Base-by-base conservation (phyloP, 2,329 filamentous ascomycete species). In the Sclerotiophoma versabilis region DNA sequence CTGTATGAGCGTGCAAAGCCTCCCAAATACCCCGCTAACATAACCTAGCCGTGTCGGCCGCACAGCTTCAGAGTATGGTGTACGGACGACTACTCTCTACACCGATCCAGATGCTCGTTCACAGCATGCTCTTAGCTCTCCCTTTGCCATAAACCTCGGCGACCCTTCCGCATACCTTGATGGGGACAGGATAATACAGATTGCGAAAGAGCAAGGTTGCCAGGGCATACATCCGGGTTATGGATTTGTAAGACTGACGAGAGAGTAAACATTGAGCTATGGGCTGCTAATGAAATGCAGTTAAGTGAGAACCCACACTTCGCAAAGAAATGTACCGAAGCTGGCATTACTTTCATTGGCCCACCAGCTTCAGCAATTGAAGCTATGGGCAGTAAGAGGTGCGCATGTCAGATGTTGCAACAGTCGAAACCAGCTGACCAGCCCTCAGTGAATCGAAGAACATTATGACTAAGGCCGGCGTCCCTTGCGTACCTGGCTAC, bases 401-500 rank as follows among this genome's bases (percentile, higher is more conserved):
- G 70, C n/a, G 68, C 30, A 29, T 20, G 11, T 9, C n/a, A 23
- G 6, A 19, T 10, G 11, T 10, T 11, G n/a, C n/a, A 30, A 8
- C 15, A 10, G 22, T 23, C n/a, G 11, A 8, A 37, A 2, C 15
- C 34, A 23, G 34, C 59, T 67, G 30, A 67, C 53, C 52, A 20
- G 4, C 3, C 32, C 6, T 36, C 42, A 84, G 83, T 49, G 83
- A 90, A 55, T 95, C 91, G 46, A 99, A 99, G 76, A 90, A 96
- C 72, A 97, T 99, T 71, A 98, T 99, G 95, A 92, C 86, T 27
- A 86, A 87, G 4, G 93, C 95, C n/a, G 92, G 92, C 8, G 95
- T 99, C 3, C 93, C 93, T 4, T 98, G 95, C 69, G 95, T 99
- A 42, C 95, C 95, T 0, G 95, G 95, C 0, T 99, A 99, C 69